Evolutionary conservation across 2,329 filamentous ascomycete species (phyloP).

Genomic region (Zymoseptoria brevis): DNA sequence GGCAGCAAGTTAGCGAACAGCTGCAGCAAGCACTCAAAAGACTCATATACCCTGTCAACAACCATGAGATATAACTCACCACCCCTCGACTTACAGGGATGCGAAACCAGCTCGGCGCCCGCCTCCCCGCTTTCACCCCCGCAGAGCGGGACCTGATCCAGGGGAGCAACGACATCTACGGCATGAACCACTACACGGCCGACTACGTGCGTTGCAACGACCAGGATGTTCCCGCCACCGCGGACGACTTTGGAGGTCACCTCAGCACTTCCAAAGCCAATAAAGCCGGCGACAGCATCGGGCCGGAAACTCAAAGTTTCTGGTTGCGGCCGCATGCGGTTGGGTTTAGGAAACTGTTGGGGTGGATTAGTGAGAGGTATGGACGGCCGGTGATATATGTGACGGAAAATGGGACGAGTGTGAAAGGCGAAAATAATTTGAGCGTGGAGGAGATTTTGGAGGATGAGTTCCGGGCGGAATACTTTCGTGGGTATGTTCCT

Average conservation of each 20-base stretch:
- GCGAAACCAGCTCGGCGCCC: slow-evolving; percentile 69
- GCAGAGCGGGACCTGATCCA: slow-evolving; percentile 67
- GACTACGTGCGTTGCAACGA: slow-evolving; percentile 73
- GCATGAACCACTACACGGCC: slow-evolving; percentile 73
- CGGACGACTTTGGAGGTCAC: slow-evolving; percentile 66
- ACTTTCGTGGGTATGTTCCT: slow-evolving; percentile 52
- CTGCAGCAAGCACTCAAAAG: background rate
- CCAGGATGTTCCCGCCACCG: slow-evolving; percentile 46
- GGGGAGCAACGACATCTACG: slow-evolving; percentile 89
- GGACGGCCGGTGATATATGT: slow-evolving; percentile 71
- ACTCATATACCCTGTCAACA: background rate
- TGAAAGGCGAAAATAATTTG: slow-evolving; percentile 76
- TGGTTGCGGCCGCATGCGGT: slow-evolving; percentile 71
- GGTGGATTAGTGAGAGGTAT: slow-evolving; percentile 72
- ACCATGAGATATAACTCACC: background rate
- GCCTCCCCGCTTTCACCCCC: slow-evolving; percentile 64
- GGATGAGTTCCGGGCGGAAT: slow-evolving; percentile 73
- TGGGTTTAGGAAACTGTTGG: slow-evolving; percentile 69
- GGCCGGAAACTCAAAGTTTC: slow-evolving; percentile 70
- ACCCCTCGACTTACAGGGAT: slow-evolving; percentile 39
- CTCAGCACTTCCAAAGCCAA: slow-evolving; percentile 60
- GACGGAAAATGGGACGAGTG: slow-evolving; percentile 79
- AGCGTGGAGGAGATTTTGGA: slow-evolving; percentile 62
- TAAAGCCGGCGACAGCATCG: slow-evolving; percentile 66
- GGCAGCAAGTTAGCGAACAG: background rate